Base-by-base conservation (phyloP, 2,329 filamentous ascomycete species). In the Fusarium equiseti region DNA sequence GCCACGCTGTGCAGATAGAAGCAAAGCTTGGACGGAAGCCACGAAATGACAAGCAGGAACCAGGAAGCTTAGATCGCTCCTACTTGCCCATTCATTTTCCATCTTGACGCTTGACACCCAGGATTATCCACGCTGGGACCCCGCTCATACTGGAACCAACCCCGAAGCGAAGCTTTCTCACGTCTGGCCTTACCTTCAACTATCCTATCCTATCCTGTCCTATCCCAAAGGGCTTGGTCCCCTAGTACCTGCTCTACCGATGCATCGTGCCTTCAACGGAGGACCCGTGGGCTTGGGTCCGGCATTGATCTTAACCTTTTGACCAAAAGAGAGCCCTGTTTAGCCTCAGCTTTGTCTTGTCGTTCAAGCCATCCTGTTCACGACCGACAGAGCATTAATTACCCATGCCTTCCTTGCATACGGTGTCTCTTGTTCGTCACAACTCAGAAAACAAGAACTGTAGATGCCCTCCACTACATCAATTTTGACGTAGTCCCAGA, bases 221-320 rank as follows among this genome's bases (percentile, higher is more conserved):
- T 45, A 50, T 68, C 44, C 49, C 35, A 26, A 66, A 59, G 40
- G 43, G 26, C 35, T 58, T 51, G 62, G 40, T 32, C 26, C 18
- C 35, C 35, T 38, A 38, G 35, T 38, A 38, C 35, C 18, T n/a
- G 18, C 35, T 38, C 38, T 64, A 53, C 43, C 38, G 61, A 66
- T 53, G 55, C 44, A 40, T 53, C 52, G 45, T 62, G 59, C 42
- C 51, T n/a, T 51, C 24, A 16, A 56, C 38, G 22, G 42, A 49
- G 32, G 24, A 65, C 55, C 71, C 71, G 60, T 50, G 48, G 45
- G 44, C 44, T 58, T 66, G 63, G 71, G 73, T 58, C 66, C 71
- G 73, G 73, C 71, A 75, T 35, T 72, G 72, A 48, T 66, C 50
- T 66, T 60, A 69, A 72, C 68, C 54, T 57, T 54, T 24, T 64